Evolutionary conservation across 768 basidiomycete species (phyloP).

Genomic region (Termitomyces sp.): DNA sequence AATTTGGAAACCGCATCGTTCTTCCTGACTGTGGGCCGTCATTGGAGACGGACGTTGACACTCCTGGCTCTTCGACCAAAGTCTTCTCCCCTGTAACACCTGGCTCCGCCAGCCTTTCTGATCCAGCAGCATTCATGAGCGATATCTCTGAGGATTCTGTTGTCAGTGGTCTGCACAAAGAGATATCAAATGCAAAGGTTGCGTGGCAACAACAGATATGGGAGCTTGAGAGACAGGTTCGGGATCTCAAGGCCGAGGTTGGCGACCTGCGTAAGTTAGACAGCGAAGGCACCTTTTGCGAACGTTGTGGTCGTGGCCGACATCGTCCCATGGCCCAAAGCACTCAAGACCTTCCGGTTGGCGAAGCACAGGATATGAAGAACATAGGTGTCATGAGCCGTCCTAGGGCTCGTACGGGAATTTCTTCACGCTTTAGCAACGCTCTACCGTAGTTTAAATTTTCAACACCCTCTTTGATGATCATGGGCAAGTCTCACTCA

Average conservation of each 20-base stretch:
- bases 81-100: conserved; percentile 35
- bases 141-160: conserved; percentile 32
- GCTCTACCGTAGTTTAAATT: conserved; percentile 26
- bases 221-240: conserved; percentile 72
- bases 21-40: conserved; percentile 26
- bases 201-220: conserved; percentile 69
- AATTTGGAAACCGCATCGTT: conserved; percentile 51
- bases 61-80: conserved; percentile 45
- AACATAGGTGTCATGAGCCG: conserved; percentile 47
- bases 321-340: conserved; percentile 4
- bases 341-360: background rate
- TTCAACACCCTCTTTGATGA: background rate
- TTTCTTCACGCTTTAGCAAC: conserved; percentile 55
- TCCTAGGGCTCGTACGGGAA: conserved; percentile 64
- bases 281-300: conserved; percentile 41
- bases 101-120: conserved; percentile 12
- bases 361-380: conserved; percentile 16
- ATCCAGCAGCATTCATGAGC: conserved; percentile 10
- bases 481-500: conserved; percentile 8
- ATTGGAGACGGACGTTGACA: conserved; percentile 37
- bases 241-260: conserved; percentile 64
- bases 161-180: conserved; percentile 54
- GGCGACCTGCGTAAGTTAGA: conserved; percentile 42
- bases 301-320: conserved; percentile 53
- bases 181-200: conserved; percentile 49